Conservation (phyloP, 495 filamentous ascomycete species). For the Emericellopsis terricola region DNA sequence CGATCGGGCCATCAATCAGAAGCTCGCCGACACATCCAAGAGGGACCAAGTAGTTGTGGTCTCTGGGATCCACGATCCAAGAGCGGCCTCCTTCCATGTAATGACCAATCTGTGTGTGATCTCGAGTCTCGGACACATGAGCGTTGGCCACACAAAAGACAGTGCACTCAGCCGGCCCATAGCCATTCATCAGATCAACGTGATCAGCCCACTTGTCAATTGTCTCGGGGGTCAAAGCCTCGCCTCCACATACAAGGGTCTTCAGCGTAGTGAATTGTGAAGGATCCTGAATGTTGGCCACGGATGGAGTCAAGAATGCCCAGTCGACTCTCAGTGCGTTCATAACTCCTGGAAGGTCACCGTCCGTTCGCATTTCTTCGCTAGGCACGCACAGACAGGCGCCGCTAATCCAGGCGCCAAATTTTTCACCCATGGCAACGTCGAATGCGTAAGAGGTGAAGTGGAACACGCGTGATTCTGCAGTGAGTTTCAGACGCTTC, state of each 20-base stretch:
- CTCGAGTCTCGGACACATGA: no score
- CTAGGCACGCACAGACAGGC: conserved; percentile 43
- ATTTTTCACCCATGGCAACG: conserved; percentile 32
- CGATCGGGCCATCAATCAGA: conserved; percentile 37
- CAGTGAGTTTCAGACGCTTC: background rate
- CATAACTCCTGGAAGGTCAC: conserved; percentile 11
- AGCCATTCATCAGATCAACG: conserved; percentile 21
- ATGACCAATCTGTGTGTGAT: no score
- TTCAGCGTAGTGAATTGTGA: conserved; percentile 20
- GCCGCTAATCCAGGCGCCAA: conserved; percentile 35
- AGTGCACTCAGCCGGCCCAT: conserved; percentile 26
- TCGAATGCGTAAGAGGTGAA: conserved; percentile 44
- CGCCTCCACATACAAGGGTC: conserved; percentile 32
- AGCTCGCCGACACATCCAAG: conserved; percentile 43
- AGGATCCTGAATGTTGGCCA: conserved; percentile 5
- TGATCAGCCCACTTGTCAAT: conserved; percentile 33
- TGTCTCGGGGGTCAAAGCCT: conserved; percentile 32
- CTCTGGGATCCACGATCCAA: conserved; percentile 39
- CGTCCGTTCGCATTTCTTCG: conserved; percentile 26
- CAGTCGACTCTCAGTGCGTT: conserved; percentile 6
- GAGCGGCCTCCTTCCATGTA: no score
- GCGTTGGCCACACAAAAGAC: no score
- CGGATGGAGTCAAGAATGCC: conserved; percentile 9
- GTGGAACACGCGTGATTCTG: conserved; percentile 16
- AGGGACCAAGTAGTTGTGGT: conserved; percentile 33